These are phyloP conservation scores for Rhodosorus marinus DNA, from an alignment of 23 red algal species.

Conservation along the genomic window DNA sequence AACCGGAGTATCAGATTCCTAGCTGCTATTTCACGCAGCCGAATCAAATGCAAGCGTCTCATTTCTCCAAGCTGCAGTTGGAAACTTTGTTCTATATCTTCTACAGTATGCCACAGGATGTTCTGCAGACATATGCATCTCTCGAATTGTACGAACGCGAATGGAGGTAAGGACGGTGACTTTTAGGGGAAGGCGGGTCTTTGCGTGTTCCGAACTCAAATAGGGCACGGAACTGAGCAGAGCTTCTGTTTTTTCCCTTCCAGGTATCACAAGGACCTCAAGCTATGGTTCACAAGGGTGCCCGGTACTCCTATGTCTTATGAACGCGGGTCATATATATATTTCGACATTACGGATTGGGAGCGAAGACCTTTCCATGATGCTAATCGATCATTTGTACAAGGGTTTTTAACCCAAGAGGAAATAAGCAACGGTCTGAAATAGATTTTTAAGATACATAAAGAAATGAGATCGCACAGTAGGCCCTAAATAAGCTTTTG, in stretches of 20 bases:
- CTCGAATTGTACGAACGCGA: constrained; percentile 78
- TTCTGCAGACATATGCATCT: constrained; percentile 68
- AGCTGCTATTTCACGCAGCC: constrained; percentile 71
- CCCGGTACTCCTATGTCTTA: constrained; percentile 12
- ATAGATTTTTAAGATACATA: no score
- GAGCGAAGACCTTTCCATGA: constrained; percentile 65
- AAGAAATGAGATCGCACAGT: no score
- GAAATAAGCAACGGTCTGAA: no score
- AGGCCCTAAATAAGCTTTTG: no score
- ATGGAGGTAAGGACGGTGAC: no score
- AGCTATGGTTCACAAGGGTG: constrained; percentile 66
- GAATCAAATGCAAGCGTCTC: constrained; percentile 41
- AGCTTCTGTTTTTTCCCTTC: no score
- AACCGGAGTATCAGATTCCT: constrained; percentile 63
- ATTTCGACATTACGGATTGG: constrained; percentile 94
- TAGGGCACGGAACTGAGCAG: no score
- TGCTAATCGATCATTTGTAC: constrained; percentile 51
- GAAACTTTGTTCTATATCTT: constrained; percentile 89
- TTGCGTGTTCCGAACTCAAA: no score
- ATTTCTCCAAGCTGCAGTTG: constrained; percentile 80
- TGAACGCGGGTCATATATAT: constrained; percentile 52
- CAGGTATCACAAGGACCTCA: constrained; percentile 92
- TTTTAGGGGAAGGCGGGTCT: no score
- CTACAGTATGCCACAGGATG: constrained; percentile 86
- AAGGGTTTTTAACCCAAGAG: constrained; percentile 84